Evolutionary conservation across 345 rosid species (phyloP), one percentile per base, ranked within the genome.

Genomic region (Camelina hispida): DNA sequence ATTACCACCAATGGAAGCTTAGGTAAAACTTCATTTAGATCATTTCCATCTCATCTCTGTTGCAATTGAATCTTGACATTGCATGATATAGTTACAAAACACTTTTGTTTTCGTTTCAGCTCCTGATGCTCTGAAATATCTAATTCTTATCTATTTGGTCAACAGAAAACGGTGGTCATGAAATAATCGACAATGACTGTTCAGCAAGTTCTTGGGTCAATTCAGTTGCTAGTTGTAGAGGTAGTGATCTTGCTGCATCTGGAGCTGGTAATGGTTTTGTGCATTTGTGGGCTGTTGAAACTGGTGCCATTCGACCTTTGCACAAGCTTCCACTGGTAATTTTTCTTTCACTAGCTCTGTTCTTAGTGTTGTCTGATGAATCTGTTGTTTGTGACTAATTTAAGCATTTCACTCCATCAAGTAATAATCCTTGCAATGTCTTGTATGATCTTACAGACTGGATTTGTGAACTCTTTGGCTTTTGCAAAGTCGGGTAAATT

Each of bases 251-350:
- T 81, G 96, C 86, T 10, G 98, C 93, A 66, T 93, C 99, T 56
- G 98, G 99, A 73, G 98, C 98, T 74, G 99, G 98, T 75, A 87
- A 86, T 81, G 98, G 95, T 52, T 84, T 37, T 71, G 88, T 96
- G 48, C 86, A 83, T 60, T 72, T 93, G 70, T 91, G 94, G 98
- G 84, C 86, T 69, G 67, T 87, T 43, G 93, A 84, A 72, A 85
- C 79, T 71, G 85, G 69, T 76, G 75, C 76, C 69, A 62, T 93
- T 53, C 84, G 68, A 66, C 87, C 94, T 15, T 79, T 91, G 47
- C 81, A 67, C 52, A 74, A 81, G 62, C 90, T 93, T 81, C 93
- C 96, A 35, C 75, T 91, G 96, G 98, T 93, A 81, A 75, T 79
- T 53, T 23, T 15, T 66, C 15, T 50, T 37, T 34, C 28, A 35